Evolutionary conservation across 2,329 filamentous ascomycete genomes (phyloP).

Genomic region (Cladosporium sphaerospermum): DNA sequence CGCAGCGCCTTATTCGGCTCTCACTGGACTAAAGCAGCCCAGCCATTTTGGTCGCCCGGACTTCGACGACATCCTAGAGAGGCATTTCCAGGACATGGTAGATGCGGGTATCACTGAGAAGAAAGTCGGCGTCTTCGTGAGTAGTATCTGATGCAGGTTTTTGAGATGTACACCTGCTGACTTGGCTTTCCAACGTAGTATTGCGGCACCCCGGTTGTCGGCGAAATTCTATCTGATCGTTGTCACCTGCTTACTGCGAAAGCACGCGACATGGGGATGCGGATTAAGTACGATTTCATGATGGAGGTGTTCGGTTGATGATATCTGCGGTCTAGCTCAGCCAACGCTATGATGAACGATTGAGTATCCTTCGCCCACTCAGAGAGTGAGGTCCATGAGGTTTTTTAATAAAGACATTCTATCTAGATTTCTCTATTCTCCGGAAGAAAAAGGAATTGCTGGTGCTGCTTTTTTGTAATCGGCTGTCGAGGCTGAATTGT

Average conservation of each 20-base stretch:
- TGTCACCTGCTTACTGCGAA: constrained; percentile 47
- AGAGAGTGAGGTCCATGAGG: no score
- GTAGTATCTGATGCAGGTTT: not conserved
- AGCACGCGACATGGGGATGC: constrained; percentile 46
- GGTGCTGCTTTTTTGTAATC: no score
- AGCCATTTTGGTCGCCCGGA: constrained; percentile 52
- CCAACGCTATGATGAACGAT: no score
- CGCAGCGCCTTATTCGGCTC: constrained; percentile 45
- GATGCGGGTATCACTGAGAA: constrained; percentile 32
- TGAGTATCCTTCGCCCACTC: no score
- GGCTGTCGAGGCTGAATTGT: no score
- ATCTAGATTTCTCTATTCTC: no score
- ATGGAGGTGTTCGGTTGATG: constrained; percentile 49
- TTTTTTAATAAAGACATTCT: no score
- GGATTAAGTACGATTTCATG: constrained; percentile 52
- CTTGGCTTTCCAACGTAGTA: constrained; percentile 27
- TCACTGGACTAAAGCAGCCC: constrained; percentile 49
- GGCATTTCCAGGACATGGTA: constrained; percentile 50
- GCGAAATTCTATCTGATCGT: constrained; percentile 50
- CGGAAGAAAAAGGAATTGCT: no score
- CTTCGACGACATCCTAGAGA: constrained; percentile 47
- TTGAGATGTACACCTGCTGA: not conserved
- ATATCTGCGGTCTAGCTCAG: no score
- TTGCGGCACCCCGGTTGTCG: constrained; percentile 51
- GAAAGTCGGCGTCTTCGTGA: constrained; percentile 48